Evolutionary conservation across 1,139 yeast genomes (phyloP), one percentile per base, ranked within the genome.

Genomic region (Cylindricascospora bacillispora): DNA sequence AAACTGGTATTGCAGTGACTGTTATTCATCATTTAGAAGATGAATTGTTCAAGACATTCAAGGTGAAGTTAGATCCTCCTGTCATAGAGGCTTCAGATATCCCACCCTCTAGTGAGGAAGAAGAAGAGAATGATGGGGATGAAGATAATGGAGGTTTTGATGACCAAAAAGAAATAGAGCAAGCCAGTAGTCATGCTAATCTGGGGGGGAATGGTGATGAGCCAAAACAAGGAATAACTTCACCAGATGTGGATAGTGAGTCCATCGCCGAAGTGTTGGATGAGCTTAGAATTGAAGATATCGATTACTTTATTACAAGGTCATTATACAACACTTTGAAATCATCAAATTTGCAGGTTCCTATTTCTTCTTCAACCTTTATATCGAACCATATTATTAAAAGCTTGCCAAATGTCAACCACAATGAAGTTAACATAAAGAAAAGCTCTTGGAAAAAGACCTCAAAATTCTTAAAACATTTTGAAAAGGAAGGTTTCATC

Each of bases 371-470:
- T 2, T 82, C 95, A 0, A 69, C 65, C 11, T 79, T 89, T 52
- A 73, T 85, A 67, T 68, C 89, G 0, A 68, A 65, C 27, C 71
- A 74, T 45, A 61, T 85, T 10, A 63, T 73, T 41, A 74, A 70
- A 32, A 81, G 83, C 51, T 57, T 86, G n/a, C 93, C 93, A 0
- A 37, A 42, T 4, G 42, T 45, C 4, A 71, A 70, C 39, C 60
- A 58, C 37, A 31, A 57, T n/a, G 63, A 63, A 26, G 68, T 82
- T 25, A 73, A 69, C 36, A 69, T 89, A 45, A 86, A 85, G 54
- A 77, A 73, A 45, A 76, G 95, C 0, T 71, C 86, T 3, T 86
- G 93, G 93, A 85, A 80, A 52, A 89, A 89, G 49, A 73, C 92
- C 1, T 67, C 86, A 13, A 86, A 85, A 53, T 83, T 75, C 45